Percentiles rank a stretch among this genome's conserved stretches.
Conservation (phyloP, 2,329 filamentous ascomycete genomes). For the Corinectria fuckeliana region DNA sequence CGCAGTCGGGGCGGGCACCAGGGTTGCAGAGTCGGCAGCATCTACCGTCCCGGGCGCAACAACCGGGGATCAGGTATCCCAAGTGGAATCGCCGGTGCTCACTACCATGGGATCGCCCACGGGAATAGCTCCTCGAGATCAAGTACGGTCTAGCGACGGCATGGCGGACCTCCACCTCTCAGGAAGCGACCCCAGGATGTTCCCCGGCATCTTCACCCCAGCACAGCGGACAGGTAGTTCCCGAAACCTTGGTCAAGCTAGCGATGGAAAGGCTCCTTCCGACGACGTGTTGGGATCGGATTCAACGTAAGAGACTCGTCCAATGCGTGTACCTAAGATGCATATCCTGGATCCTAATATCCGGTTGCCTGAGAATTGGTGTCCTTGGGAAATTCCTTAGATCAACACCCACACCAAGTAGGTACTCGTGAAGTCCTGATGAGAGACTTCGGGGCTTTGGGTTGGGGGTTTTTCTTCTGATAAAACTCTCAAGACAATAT, state of each 20-base stretch:
- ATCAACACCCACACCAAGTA: neutral
- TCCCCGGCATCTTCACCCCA: conserved; percentile 71
- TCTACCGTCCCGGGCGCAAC: conserved; percentile 14
- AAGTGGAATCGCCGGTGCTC: conserved; percentile 18
- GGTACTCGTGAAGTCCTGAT: neutral
- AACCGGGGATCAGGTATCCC: conserved; percentile 11
- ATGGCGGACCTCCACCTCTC: conserved; percentile 56
- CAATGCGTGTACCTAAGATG: too few species aligned
- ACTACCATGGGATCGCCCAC: conserved; percentile 28
- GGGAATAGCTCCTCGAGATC: conserved; percentile 40
- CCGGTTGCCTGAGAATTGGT: neutral
- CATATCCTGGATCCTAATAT: neutral
- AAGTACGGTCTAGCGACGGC: conserved; percentile 47
- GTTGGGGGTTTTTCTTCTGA: too few species aligned
- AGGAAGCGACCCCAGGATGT: conserved; percentile 71
- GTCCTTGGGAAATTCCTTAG: too few species aligned
- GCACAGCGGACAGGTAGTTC: conserved; percentile 53
- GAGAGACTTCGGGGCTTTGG: neutral
- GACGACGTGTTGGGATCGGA: conserved; percentile 29
- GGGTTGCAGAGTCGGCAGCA: conserved; percentile 26
- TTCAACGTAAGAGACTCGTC: neutral
- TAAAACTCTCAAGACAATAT: too few species aligned
- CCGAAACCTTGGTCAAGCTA: conserved; percentile 38
- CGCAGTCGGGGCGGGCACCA: conserved; percentile 18
- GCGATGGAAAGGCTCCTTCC: conserved; percentile 28